Evolutionary conservation across 257 asterid genomes (phyloP), one percentile per base, ranked within the genome.

Genomic region (Linderniella brevidens): DNA sequence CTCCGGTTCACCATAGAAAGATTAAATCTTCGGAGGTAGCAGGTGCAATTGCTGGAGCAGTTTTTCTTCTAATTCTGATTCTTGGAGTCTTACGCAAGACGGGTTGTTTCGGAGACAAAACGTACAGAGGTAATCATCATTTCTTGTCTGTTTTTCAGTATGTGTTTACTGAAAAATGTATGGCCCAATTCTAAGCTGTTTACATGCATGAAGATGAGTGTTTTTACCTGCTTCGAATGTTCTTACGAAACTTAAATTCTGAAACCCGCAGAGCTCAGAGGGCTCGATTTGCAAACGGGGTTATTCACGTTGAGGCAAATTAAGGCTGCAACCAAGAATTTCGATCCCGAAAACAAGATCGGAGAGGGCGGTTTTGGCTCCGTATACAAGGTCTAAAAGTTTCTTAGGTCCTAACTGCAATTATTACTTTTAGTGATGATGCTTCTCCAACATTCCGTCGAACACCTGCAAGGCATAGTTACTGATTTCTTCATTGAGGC

Each of bases 341-440:
- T 76, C 54, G 80, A 76, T 55, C 73, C 67, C 8, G 69, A 68
- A 47, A 64, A 68, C 56, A 76, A 76, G 62, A 72, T 76, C 37
- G 85, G 85, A 55, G 85, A 76, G 67, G 85, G 85, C 54, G 85
- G 85, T 48, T 76, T 76, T 54, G 85, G 85, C 42, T 72, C 85
- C 11, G 85, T 76, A 8, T 72, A 56, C 64, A 72, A 69, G 80
- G 85, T 76, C 54, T 39, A 39, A 6, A 25, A 25, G 32, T 6
- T 25, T 25, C 6, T 25, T 2, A 25, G n/a, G n/a, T n/a, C n/a
- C n/a, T n/a, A n/a, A n/a, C n/a, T n/a, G n/a, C n/a, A n/a, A 6
- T 25, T 25, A 6, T 38, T 13, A 13, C 12, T 13, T 16, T 47
- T 56, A n/a, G 48, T 19, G 13, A 17, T 11, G 35, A 35, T n/a